Evolutionary conservation across 1,284 basidiomycete species (phyloP).

Genomic region (Takashimella koratensis): DNA sequence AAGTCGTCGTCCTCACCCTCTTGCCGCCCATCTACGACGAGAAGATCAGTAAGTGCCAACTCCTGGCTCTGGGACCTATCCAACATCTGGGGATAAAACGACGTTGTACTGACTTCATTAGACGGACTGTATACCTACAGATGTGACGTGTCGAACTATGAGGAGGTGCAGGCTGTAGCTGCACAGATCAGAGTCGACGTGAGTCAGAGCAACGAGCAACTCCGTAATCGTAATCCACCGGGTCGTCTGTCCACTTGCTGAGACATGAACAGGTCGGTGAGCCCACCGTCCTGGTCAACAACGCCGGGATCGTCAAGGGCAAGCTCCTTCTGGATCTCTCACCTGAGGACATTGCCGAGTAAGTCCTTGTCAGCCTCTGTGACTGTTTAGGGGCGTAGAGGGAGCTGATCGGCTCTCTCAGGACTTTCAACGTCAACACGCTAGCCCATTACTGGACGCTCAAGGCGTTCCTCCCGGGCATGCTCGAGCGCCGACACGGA

Average conservation of each 20-base stretch:
- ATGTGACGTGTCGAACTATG: slow-evolving; percentile 85
- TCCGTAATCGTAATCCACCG: not conserved
- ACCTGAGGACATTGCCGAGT: slow-evolving; percentile 76
- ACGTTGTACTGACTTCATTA: too few species aligned
- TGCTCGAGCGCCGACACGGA: slow-evolving; percentile 71
- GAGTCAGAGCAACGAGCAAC: slow-evolving; percentile 13
- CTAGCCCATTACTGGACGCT: slow-evolving; percentile 85
- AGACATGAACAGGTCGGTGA: slow-evolving; percentile 65
- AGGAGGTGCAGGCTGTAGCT: slow-evolving; percentile 68
- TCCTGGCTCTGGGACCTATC: too few species aligned
- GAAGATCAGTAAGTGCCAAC: slow-evolving; percentile 55
- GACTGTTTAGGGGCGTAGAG: not conserved
- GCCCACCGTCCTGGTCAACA: slow-evolving; percentile 88
- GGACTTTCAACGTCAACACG: slow-evolving; percentile 86
- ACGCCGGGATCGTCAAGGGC: slow-evolving; percentile 91
- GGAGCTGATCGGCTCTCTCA: slow-evolving; percentile 40
- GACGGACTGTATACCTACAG: slow-evolving; percentile 54
- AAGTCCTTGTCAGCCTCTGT: slow-evolving; percentile 28
- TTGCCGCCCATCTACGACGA: slow-evolving; percentile 62
- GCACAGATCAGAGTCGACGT: slow-evolving; percentile 72
- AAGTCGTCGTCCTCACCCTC: slow-evolving; percentile 79
- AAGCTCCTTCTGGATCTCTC: slow-evolving; percentile 75
- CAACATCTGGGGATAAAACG: too few species aligned
- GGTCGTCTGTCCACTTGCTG: too few species aligned
- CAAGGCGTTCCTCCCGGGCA: slow-evolving; percentile 86